Base-by-base conservation (phyloP, 2,329 filamentous ascomycete species). In the Sphaerostilbella broomeana region DNA sequence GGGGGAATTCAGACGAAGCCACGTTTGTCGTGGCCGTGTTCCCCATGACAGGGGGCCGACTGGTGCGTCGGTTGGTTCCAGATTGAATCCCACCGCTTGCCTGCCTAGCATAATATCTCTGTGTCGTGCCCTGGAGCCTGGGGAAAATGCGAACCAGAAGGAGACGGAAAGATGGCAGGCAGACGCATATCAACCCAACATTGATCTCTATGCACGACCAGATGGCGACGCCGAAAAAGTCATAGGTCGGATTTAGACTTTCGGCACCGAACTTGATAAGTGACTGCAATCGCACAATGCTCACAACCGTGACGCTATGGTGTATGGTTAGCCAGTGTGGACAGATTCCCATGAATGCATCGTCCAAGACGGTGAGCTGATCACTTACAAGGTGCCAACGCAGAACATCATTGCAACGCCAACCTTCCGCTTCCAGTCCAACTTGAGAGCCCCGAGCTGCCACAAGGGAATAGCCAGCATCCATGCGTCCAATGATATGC, bases 401-500 rank as follows among this genome's bases (percentile, higher is more conserved):
- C 61, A 59, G 42, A 75, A 74, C 69, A 75, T 73, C 42, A 71
- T 43, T 6, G 57, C 56, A 3, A 74, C 63, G n/a, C 67, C 61
- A 13, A 68, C 26, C 55, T 71, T 75, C 54, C 69, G 72, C 47
- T 62, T 67, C 57, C 61, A 67, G 35, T 65, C 61, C 18, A 74
- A 42, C 3, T 65, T 60, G 4, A 75, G 57, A 0, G 53, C 40
- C 17, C 55, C 51, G 3, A 76, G 48, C 35, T 70, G 63, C 16
- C 61, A 63, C 5, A 75, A 49, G 0, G 75, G 73, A 4, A 79
- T 56, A 0, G 56, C 62, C 13, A 78, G 59, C 49, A 77, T 69
- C 62, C 68, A 69, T 2, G 72, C 9, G 43, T 79, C 75, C 16
- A 74, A 56, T 0, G 55, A 54, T 29, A 79, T 76, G 43, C 69